A percentile compares a stretch with the other conserved stretches of the same genome.
Conservation (phyloP, 495 filamentous ascomycete genomes). For the Talaromyces trachyspermus region DNA sequence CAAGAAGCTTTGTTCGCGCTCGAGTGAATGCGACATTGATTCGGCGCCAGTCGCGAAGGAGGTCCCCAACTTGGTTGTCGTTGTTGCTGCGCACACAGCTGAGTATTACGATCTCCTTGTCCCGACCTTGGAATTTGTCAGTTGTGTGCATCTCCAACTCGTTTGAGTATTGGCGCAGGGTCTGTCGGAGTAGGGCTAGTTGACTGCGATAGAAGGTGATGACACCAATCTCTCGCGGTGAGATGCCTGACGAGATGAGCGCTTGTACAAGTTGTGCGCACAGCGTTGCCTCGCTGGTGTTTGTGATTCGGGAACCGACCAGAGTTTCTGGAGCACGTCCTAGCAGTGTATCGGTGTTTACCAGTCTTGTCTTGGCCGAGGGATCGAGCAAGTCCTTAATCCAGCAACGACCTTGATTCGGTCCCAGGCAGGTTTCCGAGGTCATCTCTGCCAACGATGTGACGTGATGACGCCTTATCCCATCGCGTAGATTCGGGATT, state of each 20-base stretch:
- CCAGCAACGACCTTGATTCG: conserved; percentile 59
- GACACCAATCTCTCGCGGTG: conserved; percentile 76
- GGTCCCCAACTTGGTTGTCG: conserved; percentile 69
- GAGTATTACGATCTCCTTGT: conserved; percentile 86
- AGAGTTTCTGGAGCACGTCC: conserved; percentile 58
- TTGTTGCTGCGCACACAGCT: conserved; percentile 82
- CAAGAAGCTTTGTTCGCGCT: conserved; percentile 80
- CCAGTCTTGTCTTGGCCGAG: conserved; percentile 63
- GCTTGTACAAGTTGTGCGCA: conserved; percentile 70
- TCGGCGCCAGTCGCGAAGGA: conserved; percentile 84
- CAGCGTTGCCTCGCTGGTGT: conserved; percentile 69
- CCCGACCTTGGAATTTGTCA: conserved; percentile 91
- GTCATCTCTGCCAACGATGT: conserved; percentile 27
- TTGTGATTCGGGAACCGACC: conserved; percentile 77
- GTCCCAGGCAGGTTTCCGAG: conserved; percentile 41
- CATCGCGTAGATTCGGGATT: conserved; percentile 51
- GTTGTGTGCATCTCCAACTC: conserved; percentile 91
- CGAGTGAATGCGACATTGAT: conserved; percentile 95
- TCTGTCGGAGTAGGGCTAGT: conserved; percentile 56
- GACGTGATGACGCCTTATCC: conserved; percentile 48
- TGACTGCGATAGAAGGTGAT: conserved; percentile 98
- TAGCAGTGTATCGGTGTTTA: conserved; percentile 76
- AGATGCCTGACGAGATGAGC: conserved; percentile 66
- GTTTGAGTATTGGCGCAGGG: conserved; percentile 39
- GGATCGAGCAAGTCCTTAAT: conserved; percentile 69